Evolutionary conservation across 2,329 filamentous ascomycete species (phyloP), one percentile per base, ranked within the genome.

Genomic region (Fusarium musae): DNA sequence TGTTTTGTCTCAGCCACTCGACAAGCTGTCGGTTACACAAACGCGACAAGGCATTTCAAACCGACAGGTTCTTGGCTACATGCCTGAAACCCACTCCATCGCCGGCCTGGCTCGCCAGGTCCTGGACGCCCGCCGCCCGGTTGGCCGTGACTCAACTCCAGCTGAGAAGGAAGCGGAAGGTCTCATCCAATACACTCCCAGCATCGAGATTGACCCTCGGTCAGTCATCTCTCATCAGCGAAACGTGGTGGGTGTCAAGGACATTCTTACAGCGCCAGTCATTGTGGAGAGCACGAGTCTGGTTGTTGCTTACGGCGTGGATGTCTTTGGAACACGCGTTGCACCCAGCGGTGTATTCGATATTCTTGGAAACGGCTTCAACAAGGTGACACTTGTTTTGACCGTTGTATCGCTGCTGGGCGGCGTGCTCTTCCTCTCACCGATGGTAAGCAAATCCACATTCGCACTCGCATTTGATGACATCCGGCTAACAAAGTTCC

Each of bases 301-400:
- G 62, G 88, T 99, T 17, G 92, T 98, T 78, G 95, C 94, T 0
- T 97, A 93, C 78, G 96, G 96, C 7, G 81, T 94, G 19, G 96
- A 99, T 80, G 85, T 98, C 4, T 99, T 97, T 75, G 95, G 93
- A 19, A 96, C 95, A 2, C 87, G 95, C 59, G 89, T 97, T 16
- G 90, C 92, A n/a, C 96, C 96, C 2, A 97, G 94, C 82, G 91
- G 93, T 76, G 89, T 93, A 21, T 99, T 99, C 82, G 96, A 99
- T 83, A 90, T 98, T 46, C 85, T 99, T 21, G 96, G 95, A 70
- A 96, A 95, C 83, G 93, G 94, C 5, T 99, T 99, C 82, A 96
- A 96, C 80, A 98, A 97, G 86, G 80, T 95, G 63, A 93, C 95
- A 76, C 89, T 99, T 79, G 82, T 98, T 42, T 87, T 89, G 21